Evolutionary conservation across 768 basidiomycete species (phyloP).

Genomic region (Lactarius evosmus): DNA sequence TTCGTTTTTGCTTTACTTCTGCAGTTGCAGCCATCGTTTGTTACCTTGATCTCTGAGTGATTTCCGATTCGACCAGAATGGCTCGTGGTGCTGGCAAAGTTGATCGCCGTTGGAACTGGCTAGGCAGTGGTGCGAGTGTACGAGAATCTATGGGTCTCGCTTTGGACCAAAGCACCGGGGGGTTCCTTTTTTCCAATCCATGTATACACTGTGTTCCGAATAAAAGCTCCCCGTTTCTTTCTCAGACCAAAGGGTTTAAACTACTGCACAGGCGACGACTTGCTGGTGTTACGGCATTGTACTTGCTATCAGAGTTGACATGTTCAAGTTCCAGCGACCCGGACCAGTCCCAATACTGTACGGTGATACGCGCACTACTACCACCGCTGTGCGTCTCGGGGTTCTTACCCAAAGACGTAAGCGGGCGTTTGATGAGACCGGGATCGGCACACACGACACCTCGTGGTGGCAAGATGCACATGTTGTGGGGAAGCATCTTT

Average conservation of each 20-base stretch:
- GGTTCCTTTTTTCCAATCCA: too few species aligned
- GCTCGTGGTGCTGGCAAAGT: too few species aligned
- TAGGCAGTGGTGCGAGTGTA: too few species aligned
- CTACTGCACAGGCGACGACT: too few species aligned
- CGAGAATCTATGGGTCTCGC: too few species aligned
- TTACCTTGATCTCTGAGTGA: not conserved
- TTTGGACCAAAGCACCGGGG: too few species aligned
- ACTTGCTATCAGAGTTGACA: not conserved
- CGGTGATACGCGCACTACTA: not conserved
- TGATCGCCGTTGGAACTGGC: too few species aligned
- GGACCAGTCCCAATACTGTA: not conserved
- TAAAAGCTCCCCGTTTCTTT: too few species aligned
- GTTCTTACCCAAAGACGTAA: not conserved
- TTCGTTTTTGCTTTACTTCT: not conserved
- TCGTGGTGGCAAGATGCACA: not conserved
- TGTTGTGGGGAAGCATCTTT: not conserved
- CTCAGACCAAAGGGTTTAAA: too few species aligned
- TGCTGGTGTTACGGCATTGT: too few species aligned
- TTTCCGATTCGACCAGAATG: not conserved
- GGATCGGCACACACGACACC: not conserved
- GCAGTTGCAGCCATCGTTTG: not conserved
- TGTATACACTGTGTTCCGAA: too few species aligned
- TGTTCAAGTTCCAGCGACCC: too few species aligned
- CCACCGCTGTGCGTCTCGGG: not conserved
- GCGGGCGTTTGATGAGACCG: not conserved